These are phyloP conservation scores for Fusarium sublunatum DNA, from an alignment of 2,329 filamentous ascomycete genomes.

Conservation along the genomic window DNA sequence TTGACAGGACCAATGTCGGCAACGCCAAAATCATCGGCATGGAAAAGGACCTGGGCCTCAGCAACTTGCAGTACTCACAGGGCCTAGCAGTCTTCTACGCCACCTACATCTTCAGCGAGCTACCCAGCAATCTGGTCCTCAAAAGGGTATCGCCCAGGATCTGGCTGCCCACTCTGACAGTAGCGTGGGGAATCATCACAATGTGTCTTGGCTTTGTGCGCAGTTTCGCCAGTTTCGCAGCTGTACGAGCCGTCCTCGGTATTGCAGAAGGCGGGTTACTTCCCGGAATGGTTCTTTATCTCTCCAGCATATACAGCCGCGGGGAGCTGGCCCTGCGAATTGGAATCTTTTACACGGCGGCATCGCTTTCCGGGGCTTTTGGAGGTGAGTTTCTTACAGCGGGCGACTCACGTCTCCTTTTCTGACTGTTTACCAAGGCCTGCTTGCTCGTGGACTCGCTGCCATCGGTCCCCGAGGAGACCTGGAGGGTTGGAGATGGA, in stretches of 20 bases:
- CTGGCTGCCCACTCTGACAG: conserved; percentile 68
- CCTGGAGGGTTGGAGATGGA: conserved; percentile 11
- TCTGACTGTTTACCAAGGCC: not conserved
- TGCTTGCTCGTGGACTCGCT: conserved; percentile 11
- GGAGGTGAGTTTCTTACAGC: not conserved
- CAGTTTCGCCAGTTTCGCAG: conserved; percentile 67
- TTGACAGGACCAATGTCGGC: conserved; percentile 78
- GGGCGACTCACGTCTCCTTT: too few species aligned
- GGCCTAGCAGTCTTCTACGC: conserved; percentile 74
- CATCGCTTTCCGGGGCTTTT: conserved; percentile 55
- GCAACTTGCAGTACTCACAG: conserved; percentile 71
- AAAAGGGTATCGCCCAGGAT: conserved; percentile 70
- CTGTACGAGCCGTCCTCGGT: conserved; percentile 52
- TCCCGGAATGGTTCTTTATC: conserved; percentile 75
- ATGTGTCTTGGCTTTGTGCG: conserved; percentile 67
- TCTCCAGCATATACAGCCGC: conserved; percentile 70
- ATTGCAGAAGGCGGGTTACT: conserved; percentile 22
- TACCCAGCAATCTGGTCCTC: conserved; percentile 72
- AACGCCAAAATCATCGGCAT: conserved; percentile 75
- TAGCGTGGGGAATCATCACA: conserved; percentile 68
- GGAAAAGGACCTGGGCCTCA: conserved; percentile 67
- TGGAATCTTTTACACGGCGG: conserved; percentile 71
- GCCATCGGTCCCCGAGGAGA: not conserved
- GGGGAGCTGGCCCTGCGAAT: conserved; percentile 71
- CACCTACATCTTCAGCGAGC: conserved; percentile 69